Evolutionary conservation across 768 basidiomycete species (phyloP), one percentile per base, ranked within the genome.

Genomic region (Coprinopsis sp.): DNA sequence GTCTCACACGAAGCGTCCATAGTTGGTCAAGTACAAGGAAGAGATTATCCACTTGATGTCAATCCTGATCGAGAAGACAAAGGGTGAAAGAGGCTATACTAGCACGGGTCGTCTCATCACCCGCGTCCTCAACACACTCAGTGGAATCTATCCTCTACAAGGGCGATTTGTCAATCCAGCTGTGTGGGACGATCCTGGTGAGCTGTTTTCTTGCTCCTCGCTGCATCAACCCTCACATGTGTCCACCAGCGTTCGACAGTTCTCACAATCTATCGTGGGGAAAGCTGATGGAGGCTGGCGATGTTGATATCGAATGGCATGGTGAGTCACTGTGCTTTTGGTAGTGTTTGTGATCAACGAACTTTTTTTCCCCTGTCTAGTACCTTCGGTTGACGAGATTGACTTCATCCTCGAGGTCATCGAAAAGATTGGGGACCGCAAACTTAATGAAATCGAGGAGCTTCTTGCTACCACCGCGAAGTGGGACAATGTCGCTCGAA

Each of bases 231-330:
- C 47, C 31, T 52, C 12, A 33, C 58, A 51, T 23, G 13, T 19
- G 14, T 27, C 8, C 11, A 10, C 30, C 54, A 87, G 84, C 73
- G 47, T 87, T 88, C 56, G 72, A 83, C 56, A 69, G 67, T 33
- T 70, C 73, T 37, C 84, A 87, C 53, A 79, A 76, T 50, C 64
- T 70, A 10, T 74, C 79, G 36, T 96, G 94, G 94, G 94, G 93
- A 6, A 77, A 76, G 39, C 65, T 88, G 24, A 90, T 85, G 63
- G 79, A 87, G 46, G 68, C 84, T 3, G 72, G 84, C 55, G 89
- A 96, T 46, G 84, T 93, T 40, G 74, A 79, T 46, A 76, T 93
- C 28, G 82, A 90, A 49, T 98, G 94, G 94, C 93, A 95, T 61
- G 78, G 87, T 87, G 57, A 37, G 73, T 55, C 21, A 33, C 31